A percentile compares a stretch with the other conserved stretches of the same genome.
These are phyloP conservation scores for Aspergillus ellipticus DNA, from an alignment of 495 filamentous ascomycete species.

Conservation along the genomic window DNA sequence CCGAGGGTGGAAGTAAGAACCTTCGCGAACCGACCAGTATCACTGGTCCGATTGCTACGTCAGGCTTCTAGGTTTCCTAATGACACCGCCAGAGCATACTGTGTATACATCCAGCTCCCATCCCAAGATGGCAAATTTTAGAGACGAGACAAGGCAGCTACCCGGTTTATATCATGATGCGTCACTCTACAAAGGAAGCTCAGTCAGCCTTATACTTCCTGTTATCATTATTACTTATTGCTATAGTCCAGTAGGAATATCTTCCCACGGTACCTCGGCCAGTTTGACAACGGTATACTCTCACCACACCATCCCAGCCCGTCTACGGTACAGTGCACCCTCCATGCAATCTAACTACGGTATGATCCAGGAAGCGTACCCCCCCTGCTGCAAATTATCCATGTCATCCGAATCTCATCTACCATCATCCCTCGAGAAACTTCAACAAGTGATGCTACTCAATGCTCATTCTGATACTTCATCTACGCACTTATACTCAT, in stretches of 20 bases:
- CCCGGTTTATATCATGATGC: not conserved
- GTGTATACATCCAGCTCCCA: slow-evolving; percentile 1
- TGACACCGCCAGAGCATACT: not conserved
- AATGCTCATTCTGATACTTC: too few species aligned
- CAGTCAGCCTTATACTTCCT: slow-evolving; percentile 4
- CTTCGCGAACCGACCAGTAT: not conserved
- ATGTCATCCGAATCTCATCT: too few species aligned
- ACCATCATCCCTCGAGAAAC: too few species aligned
- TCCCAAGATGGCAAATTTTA: not conserved
- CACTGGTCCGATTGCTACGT: not conserved
- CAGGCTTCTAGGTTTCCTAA: not conserved
- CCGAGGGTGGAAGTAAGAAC: slow-evolving; percentile 8
- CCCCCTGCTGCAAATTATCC: too few species aligned
- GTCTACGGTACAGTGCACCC: too few species aligned
- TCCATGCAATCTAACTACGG: too few species aligned
- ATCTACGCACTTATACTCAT: too few species aligned
- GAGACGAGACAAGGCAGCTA: not conserved
- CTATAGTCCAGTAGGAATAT: not conserved
- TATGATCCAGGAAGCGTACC: too few species aligned
- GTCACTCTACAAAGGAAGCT: not conserved
- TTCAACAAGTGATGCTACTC: too few species aligned
- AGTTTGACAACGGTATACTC: not conserved
- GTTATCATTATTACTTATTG: slow-evolving; percentile 1
- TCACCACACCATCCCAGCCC: too few species aligned
- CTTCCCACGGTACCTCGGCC: not conserved